phyloP scores from a whole-genome alignment of 176 grass and related monocot species.

The Carex myosuroides region DNA sequence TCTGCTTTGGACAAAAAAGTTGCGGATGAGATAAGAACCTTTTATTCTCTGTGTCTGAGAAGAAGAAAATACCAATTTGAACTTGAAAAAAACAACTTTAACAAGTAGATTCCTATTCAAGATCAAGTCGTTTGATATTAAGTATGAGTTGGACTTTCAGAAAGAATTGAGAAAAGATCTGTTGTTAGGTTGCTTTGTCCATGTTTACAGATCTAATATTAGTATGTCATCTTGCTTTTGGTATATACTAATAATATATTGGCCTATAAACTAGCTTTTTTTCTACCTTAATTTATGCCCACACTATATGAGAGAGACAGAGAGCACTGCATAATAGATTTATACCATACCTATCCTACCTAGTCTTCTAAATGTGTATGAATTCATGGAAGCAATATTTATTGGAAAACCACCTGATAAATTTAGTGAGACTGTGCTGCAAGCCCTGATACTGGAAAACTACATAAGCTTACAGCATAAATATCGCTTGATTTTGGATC shows the following conservation, averaged over 20 bases:
- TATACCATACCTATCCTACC: not conserved
- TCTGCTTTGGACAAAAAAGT: not conserved
- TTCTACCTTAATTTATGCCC: not conserved
- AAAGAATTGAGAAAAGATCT: not conserved
- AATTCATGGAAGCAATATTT: not conserved
- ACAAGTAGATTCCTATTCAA: not conserved
- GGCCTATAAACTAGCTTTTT: slow-evolving; percentile 10
- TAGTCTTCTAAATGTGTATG: slow-evolving; percentile 1
- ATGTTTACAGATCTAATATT: slow-evolving; percentile 4
- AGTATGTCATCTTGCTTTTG: not conserved
- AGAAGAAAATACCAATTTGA: not conserved
- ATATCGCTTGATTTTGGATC: not conserved
- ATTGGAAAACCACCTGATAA: not conserved
- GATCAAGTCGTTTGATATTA: not conserved
- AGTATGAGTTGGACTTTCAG: not conserved
- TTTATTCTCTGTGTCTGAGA: not conserved
- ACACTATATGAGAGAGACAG: not conserved
- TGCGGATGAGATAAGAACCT: not conserved
- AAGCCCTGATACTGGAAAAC: not conserved
- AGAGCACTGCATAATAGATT: not conserved
- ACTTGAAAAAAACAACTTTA: not conserved
- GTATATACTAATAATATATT: slow-evolving; percentile 2
- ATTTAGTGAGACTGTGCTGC: not conserved
- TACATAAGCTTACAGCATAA: not conserved
- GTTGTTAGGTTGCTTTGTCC: not conserved